Conservation (phyloP, 208 protist species). For the Trypanosoma congolense region DNA sequence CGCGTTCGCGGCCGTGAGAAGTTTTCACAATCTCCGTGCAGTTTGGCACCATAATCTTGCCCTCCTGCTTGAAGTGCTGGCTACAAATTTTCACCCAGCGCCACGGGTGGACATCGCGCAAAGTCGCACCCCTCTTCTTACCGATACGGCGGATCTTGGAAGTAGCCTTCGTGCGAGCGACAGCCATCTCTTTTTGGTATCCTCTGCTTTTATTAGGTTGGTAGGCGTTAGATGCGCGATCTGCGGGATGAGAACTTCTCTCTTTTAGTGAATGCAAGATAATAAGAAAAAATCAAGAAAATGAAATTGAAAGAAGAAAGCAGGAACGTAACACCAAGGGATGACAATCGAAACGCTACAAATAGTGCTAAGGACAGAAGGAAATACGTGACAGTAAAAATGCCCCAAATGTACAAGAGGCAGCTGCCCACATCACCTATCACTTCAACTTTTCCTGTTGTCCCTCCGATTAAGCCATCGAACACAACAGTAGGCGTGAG, state of each 20-base stretch:
- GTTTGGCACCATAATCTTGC: slow-evolving; percentile 92
- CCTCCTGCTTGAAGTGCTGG: slow-evolving; percentile 94
- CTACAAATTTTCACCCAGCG: slow-evolving; percentile 94
- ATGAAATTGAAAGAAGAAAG: too few species aligned
- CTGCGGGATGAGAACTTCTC: slow-evolving; percentile 14
- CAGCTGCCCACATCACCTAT: too few species aligned
- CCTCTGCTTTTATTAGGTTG: background rate
- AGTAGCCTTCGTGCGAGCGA: slow-evolving; percentile 14
- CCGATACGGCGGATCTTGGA: slow-evolving; percentile 86
- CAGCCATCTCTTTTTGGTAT: slow-evolving; percentile 15
- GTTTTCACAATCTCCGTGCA: slow-evolving; percentile 97
- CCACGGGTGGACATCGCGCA: slow-evolving; percentile 94
- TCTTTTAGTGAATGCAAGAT: too few species aligned
- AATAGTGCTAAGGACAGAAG: too few species aligned
- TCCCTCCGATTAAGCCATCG: too few species aligned
- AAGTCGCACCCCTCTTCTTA: slow-evolving; percentile 85
- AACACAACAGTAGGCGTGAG: too few species aligned
- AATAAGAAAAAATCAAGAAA: too few species aligned
- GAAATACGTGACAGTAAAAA: too few species aligned
- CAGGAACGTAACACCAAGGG: too few species aligned
- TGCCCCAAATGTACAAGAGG: too few species aligned
- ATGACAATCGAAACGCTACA: too few species aligned
- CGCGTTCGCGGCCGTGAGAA: slow-evolving; percentile 92
- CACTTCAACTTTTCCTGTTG: too few species aligned
- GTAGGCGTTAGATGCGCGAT: background rate